Evolutionary conservation across 2,329 filamentous ascomycete genomes (phyloP).

Genomic region (Beauveria bassiana): DNA sequence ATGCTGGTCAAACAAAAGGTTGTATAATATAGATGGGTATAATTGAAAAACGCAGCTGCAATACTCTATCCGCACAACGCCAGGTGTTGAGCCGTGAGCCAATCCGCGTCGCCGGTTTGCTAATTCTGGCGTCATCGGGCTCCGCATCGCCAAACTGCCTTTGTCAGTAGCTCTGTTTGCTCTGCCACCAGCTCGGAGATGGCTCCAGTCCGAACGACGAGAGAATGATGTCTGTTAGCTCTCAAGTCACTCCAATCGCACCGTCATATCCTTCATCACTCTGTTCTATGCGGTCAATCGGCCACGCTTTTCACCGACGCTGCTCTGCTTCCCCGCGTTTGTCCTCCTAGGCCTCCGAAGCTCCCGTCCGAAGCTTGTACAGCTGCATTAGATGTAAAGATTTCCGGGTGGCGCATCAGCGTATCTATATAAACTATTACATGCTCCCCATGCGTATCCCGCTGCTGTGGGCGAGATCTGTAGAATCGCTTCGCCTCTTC

Average conservation of each 20-base stretch:
- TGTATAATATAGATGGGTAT: background rate
- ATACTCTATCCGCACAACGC: background rate
- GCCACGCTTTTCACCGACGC: background rate
- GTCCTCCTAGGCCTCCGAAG: background rate
- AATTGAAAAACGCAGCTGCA: background rate
- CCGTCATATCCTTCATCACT: too few relatives aligned
- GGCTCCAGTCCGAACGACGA: background rate
- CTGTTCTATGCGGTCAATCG: background rate
- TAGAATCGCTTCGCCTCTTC: background rate
- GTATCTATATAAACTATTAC: background rate
- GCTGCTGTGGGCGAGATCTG: background rate
- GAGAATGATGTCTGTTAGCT: background rate
- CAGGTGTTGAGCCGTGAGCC: background rate
- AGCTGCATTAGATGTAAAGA: too few relatives aligned
- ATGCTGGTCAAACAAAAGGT: background rate
- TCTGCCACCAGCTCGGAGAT: background rate
- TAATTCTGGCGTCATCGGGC: conserved; percentile 1
- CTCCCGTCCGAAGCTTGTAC: background rate
- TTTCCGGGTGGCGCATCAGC: background rate
- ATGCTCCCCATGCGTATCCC: background rate
- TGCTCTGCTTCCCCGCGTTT: background rate
- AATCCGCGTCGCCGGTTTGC: background rate
- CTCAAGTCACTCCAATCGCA: background rate
- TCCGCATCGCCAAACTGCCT: background rate
- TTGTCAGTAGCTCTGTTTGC: background rate